Conservation (phyloP, 2,329 filamentous ascomycete genomes). For the Pyricularia grisea region DNA sequence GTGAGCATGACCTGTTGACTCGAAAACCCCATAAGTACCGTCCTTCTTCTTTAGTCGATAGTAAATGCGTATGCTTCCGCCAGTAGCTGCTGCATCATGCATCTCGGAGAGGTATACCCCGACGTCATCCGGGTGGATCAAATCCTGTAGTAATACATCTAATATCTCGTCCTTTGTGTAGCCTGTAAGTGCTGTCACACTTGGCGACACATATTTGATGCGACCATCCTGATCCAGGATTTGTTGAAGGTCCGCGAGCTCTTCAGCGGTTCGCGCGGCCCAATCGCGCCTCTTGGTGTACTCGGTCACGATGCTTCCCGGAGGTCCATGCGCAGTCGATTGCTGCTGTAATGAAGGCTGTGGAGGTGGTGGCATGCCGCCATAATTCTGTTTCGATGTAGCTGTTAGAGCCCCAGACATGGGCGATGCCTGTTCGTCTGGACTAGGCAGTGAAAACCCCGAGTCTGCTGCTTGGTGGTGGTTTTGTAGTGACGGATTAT, state of each 20-base stretch:
- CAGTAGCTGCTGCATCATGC: conserved; percentile 77
- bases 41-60: conserved; percentile 67
- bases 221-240: conserved; percentile 79
- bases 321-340: background rate
- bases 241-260: conserved; percentile 80
- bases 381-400: background rate
- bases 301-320: conserved; percentile 40
- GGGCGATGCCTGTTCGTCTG: background rate
- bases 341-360: background rate
- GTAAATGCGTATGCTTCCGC: conserved; percentile 73
- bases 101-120: conserved; percentile 76
- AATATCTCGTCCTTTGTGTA: conserved; percentile 62
- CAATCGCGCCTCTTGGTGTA: conserved; percentile 61
- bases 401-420: background rate
- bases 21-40: conserved; percentile 68
- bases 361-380: background rate
- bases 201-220: conserved; percentile 80
- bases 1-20: conserved; percentile 88
- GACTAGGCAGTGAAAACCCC: background rate
- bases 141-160: conserved; percentile 68
- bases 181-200: conserved; percentile 64
- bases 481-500: background rate
- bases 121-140: conserved; percentile 79
- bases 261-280: conserved; percentile 82
- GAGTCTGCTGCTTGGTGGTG: background rate